These are phyloP conservation scores for Candida sphagnicola DNA, from an alignment of 805 yeast genomes.

Conservation along the genomic window DNA sequence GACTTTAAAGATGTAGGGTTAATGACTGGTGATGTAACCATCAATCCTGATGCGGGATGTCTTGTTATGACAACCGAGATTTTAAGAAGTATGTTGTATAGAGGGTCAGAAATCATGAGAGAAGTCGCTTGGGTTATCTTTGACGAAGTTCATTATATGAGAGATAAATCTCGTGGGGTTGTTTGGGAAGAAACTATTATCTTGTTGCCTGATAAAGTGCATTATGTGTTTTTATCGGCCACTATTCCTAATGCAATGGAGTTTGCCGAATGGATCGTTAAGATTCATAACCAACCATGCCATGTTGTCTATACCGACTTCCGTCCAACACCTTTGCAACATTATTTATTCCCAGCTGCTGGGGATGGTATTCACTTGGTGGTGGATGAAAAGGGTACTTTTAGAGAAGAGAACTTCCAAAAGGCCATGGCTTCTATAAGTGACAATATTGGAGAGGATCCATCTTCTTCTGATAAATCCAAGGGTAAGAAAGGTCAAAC, in stretches of 20 bases:
- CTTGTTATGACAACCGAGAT: constrained; percentile 98
- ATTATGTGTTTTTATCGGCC: constrained; percentile 89
- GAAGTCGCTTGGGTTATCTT: constrained; percentile 99
- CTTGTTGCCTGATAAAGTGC: constrained; percentile 91
- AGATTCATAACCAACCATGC: constrained; percentile 93
- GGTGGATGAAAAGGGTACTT: constrained; percentile 94
- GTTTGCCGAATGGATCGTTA: constrained; percentile 98
- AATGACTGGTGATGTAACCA: constrained; percentile 99
- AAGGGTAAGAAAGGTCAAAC: constrained; percentile 78
- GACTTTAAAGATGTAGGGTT: constrained; percentile 96
- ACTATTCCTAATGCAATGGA: constrained; percentile 98
- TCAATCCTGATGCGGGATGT: constrained; percentile 97
- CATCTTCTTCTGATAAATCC: constrained; percentile 51
- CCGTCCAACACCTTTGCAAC: constrained; percentile 98
- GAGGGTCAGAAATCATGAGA: constrained; percentile 97
- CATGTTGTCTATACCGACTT: constrained; percentile 98
- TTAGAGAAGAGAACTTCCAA: constrained; percentile 96
- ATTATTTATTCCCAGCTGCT: constrained; percentile 95
- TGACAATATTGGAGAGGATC: constrained; percentile 81
- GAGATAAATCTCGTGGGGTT: constrained; percentile 97
- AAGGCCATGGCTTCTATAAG: constrained; percentile 95
- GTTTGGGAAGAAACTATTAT: constrained; percentile 99
- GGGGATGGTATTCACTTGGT: constrained; percentile 98
- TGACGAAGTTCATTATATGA: constrained; percentile 98
- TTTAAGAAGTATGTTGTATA: constrained; percentile 90